Evolutionary conservation across 768 basidiomycete species (phyloP), one percentile per base, ranked within the genome.

Genomic region (Mycena floridula): DNA sequence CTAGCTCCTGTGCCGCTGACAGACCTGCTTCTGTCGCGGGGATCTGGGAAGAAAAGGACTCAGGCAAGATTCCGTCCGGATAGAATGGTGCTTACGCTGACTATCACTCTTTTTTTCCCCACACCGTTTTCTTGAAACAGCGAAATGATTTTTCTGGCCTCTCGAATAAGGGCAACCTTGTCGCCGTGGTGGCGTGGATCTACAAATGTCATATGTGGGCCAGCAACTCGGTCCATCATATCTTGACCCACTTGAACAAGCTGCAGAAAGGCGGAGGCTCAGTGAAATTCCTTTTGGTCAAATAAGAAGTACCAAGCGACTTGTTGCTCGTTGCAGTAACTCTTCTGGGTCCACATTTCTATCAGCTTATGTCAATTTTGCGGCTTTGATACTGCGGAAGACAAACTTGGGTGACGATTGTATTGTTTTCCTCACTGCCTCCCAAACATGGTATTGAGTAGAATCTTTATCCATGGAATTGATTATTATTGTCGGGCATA

Each of bases 21-120:
- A 82, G 65, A 13, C 81, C 82, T 23, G 62, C 62, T 26, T 73
- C 67, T 1, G 80, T 82, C 5, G 80, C 79, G 24, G 80, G 77
- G 28, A 83, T 69, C 80, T 82, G 25, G 5, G 16, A 12, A 27
- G 36, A 39, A 15, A 15, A 11, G 11, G 9, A 43, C 9, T 23
- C 18, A 24, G 11, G 12, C 40, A 23, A 25, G 13, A 20, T 42
- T 23, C 18, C 32, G 16, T 27, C 42, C 12, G 21, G 23, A 18
- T 40, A 8, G 41, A 22, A 22, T 48, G 40, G 37, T 47, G 59
- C 73, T 51, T 51, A 82, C 81, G 47, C 72, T 74, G 39, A 82
- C 56, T 26, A 81, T 52, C 43, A 83, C 58, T 25, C 66, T 62
- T 48, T 65, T 59, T 37, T 59, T 61, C 9, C 52, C 47, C 22